Percentiles rank a stretch among this genome's conserved stretches.
Evolutionary conservation across 108 stramenopile genomes (phyloP).

Genomic region (Skeletonema menzelii): DNA sequence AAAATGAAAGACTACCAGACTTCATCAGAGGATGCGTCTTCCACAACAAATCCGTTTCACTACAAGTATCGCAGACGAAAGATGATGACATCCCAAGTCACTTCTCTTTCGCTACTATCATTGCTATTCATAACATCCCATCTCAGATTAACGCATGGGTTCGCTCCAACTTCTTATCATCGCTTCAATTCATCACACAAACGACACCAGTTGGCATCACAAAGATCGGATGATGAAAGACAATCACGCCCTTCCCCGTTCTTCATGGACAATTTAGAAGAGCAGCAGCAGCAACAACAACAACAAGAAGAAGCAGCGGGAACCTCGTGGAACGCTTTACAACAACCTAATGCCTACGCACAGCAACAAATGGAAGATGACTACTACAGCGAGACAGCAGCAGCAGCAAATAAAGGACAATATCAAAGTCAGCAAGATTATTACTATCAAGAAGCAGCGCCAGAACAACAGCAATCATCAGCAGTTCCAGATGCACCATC

Average conservation of each 20-base stretch:
- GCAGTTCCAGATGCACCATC: background rate
- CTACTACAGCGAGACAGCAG: background rate
- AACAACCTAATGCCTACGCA: background rate
- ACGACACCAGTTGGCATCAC: background rate
- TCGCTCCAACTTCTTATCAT: background rate
- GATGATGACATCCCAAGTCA: background rate
- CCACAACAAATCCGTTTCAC: background rate
- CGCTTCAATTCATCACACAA: background rate
- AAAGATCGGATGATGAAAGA: background rate
- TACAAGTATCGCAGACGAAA: constrained; percentile 5
- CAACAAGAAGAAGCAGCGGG: background rate
- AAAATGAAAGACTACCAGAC: background rate
- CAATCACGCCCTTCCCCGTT: background rate
- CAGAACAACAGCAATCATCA: background rate
- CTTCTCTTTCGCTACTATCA: background rate
- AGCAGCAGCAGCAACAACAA: background rate
- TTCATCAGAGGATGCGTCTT: too few relatives aligned
- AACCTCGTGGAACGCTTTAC: background rate
- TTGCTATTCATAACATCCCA: constrained; percentile 1
- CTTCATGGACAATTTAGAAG: background rate
- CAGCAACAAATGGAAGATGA: background rate
- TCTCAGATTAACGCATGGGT: background rate
- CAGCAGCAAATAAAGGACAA: background rate
- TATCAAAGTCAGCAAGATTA: constrained; percentile 3
- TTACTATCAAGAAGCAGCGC: background rate